Percentiles rank a stretch among this genome's conserved stretches.
These are phyloP conservation scores for Zygosaccharomyces bailii DNA, from an alignment of 805 yeast genomes.

Conservation along the genomic window DNA sequence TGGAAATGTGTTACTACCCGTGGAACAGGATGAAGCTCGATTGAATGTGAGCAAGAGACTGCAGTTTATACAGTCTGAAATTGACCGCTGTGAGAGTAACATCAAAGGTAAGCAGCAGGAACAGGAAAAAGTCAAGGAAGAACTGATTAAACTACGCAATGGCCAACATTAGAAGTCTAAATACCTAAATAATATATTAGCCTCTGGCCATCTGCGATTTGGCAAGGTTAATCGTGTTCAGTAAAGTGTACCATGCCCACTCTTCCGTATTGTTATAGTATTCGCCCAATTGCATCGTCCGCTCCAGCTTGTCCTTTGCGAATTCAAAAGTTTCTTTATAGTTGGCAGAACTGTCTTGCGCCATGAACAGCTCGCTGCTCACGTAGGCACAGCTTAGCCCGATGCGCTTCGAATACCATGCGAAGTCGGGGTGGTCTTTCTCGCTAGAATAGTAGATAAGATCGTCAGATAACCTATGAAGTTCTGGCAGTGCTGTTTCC, in stretches of 20 bases:
- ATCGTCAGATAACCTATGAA: slow-evolving; percentile 78
- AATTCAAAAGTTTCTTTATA: slow-evolving; percentile 59
- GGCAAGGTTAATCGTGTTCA: slow-evolving; percentile 59
- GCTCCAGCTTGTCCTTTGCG: slow-evolving; percentile 56
- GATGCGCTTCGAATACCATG: slow-evolving; percentile 89
- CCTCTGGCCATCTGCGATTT: slow-evolving; percentile 62
- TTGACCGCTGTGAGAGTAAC: slow-evolving; percentile 68
- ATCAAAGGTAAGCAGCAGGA: slow-evolving; percentile 53
- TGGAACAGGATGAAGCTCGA: slow-evolving; percentile 78
- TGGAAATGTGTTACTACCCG: slow-evolving; percentile 90
- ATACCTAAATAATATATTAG: slow-evolving; percentile 11
- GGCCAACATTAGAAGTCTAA: neutral
- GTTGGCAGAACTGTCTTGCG: slow-evolving; percentile 61
- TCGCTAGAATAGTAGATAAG: slow-evolving; percentile 79
- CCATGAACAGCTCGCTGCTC: slow-evolving; percentile 73
- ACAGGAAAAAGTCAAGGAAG: slow-evolving; percentile 58
- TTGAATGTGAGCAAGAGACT: slow-evolving; percentile 82
- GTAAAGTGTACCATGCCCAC: slow-evolving; percentile 68
- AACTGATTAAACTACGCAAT: slow-evolving; percentile 43
- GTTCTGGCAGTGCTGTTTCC: slow-evolving; percentile 55
- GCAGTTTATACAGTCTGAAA: slow-evolving; percentile 80
- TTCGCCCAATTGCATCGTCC: slow-evolving; percentile 52
- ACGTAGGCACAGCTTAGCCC: slow-evolving; percentile 68
- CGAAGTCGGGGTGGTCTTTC: slow-evolving; percentile 63
- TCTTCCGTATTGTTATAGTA: slow-evolving; percentile 66